Conservation (phyloP, 2,329 filamentous ascomycete species). For the Fusarium napiforme region DNA sequence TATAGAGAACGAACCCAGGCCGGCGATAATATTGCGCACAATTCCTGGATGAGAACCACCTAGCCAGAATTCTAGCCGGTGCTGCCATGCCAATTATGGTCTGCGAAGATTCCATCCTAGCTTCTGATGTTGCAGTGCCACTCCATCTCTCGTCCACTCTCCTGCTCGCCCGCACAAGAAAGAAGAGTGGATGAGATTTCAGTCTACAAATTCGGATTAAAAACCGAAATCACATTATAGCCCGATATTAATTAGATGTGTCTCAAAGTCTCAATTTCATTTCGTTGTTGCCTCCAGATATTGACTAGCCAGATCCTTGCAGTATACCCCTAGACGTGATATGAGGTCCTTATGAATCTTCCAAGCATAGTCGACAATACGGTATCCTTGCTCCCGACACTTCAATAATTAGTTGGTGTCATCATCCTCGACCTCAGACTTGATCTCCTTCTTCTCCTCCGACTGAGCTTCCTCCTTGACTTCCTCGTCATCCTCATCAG, state of each 20-base stretch:
- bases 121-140: background rate
- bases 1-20: too few relatives aligned
- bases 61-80: fast-evolving
- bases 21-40: background rate
- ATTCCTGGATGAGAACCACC: too few relatives aligned
- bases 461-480: constrained; percentile 26
- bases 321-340: background rate
- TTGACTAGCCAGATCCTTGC: constrained; percentile 10
- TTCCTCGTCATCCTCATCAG: constrained; percentile 43
- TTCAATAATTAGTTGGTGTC: background rate
- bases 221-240: background rate
- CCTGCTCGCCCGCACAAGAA: background rate
- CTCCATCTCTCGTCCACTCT: background rate
- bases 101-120: background rate
- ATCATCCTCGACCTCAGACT: constrained; percentile 2
- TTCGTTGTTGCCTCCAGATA: background rate
- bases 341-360: background rate
- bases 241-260: background rate
- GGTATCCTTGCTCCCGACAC: background rate
- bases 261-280: background rate
- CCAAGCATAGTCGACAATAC: background rate
- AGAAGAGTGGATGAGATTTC: background rate
- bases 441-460: constrained; percentile 20
- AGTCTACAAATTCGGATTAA: background rate
- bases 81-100: background rate